Conservation (phyloP, 129 eudicot species). For the Gnaphalium uliginosum region DNA sequence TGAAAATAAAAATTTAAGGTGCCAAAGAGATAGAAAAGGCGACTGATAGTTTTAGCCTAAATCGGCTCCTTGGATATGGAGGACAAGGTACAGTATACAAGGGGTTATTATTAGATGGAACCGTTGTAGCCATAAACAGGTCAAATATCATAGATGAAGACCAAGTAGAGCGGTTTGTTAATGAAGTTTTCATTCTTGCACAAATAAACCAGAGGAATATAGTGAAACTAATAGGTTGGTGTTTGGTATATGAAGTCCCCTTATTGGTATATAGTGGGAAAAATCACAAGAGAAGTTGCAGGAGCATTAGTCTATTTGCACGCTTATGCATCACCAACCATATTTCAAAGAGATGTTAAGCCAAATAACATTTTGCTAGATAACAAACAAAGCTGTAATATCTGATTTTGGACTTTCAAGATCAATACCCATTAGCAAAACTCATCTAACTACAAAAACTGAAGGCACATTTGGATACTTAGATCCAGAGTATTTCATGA, state of each 20-base stretch:
- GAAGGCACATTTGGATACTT: slow-evolving; percentile 47
- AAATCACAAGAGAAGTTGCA: slow-evolving; percentile 36
- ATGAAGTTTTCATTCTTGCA: slow-evolving; percentile 37
- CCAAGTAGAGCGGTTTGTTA: slow-evolving; percentile 26
- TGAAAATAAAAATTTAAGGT: slow-evolving; percentile 20
- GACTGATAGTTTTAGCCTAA: slow-evolving; percentile 28
- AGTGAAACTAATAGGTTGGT: slow-evolving; percentile 40
- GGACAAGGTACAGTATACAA: slow-evolving; percentile 45
- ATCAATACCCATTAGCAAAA: slow-evolving; percentile 22
- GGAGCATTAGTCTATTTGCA: slow-evolving; percentile 40
- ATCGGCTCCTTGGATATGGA: slow-evolving; percentile 38
- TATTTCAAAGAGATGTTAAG: too few species aligned
- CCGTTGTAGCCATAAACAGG: slow-evolving; percentile 38
- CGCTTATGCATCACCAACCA: slow-evolving; percentile 21
- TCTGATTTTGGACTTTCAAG: slow-evolving; percentile 49
- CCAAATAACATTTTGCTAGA: slow-evolving; percentile 39
- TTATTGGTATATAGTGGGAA: slow-evolving; percentile 38
- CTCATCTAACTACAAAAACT: slow-evolving; percentile 43
- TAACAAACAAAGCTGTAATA: slow-evolving; percentile 33
- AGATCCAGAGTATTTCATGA: slow-evolving; percentile 39
- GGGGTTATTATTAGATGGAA: slow-evolving; percentile 34
- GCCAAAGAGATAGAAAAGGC: slow-evolving; percentile 35
- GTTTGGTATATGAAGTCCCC: slow-evolving; percentile 37
- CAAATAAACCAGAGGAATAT: slow-evolving; percentile 43
- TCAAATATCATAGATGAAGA: slow-evolving; percentile 21